Evolutionary conservation across 495 filamentous ascomycete genomes (phyloP).

Genomic region (Aspergillus affinis): DNA sequence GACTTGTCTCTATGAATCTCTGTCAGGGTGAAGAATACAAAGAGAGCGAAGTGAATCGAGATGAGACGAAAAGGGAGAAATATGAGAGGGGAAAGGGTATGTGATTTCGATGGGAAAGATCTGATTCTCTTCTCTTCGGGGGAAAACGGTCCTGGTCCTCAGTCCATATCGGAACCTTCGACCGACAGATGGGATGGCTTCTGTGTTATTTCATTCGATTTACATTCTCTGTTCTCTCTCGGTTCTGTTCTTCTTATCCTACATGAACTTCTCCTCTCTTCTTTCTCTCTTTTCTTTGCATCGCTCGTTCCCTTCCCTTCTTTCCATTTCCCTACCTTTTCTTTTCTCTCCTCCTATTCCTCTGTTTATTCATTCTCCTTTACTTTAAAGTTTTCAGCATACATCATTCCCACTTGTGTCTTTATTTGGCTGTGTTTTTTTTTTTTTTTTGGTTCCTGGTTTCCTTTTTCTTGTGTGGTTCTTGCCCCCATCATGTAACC

Average conservation of each 20-base stretch:
- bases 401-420: conserved; percentile 13
- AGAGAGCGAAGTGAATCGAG: too few relatives aligned
- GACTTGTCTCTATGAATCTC: not conserved
- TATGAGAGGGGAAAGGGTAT: not conserved
- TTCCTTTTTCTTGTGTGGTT: conserved; percentile 14
- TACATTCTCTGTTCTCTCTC: not conserved
- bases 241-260: conserved; percentile 1
- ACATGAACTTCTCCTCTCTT: conserved; percentile 14
- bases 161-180: too few relatives aligned
- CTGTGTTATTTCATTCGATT: too few relatives aligned
- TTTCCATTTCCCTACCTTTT: conserved; percentile 18
- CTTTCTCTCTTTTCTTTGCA: conserved; percentile 14
- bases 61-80: too few relatives aligned
- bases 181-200: too few relatives aligned
- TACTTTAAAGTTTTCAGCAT: conserved; percentile 2
- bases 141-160: too few relatives aligned
- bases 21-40: not conserved
- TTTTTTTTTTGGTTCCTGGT: conserved; percentile 26
- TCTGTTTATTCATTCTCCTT: conserved; percentile 10
- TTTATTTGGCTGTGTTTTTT: conserved; percentile 31
- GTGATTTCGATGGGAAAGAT: not conserved
- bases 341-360: not conserved
- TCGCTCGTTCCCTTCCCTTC: conserved; percentile 32
- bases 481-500: conserved; percentile 28
- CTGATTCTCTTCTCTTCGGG: too few relatives aligned